phyloP scores from a whole-genome alignment of 768 basidiomycete species.

The Amanita brunnescens region DNA sequence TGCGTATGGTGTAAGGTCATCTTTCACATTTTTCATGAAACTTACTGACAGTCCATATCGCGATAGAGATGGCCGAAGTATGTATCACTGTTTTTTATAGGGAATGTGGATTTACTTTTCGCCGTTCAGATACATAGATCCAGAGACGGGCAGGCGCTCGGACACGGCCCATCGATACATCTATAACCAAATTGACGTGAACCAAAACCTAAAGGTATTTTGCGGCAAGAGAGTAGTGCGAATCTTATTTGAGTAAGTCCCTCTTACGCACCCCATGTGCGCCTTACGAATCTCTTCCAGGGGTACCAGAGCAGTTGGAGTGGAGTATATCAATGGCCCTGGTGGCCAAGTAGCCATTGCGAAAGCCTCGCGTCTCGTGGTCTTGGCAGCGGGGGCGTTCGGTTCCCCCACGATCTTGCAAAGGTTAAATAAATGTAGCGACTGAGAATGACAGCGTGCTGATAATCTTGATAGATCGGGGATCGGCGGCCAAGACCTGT shows the following conservation, averaged over 20 bases:
- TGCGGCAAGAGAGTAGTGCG: constrained; percentile 35
- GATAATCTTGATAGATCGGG: constrained; percentile 38
- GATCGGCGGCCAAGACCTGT: constrained; percentile 46
- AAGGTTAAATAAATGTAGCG: constrained; percentile 22
- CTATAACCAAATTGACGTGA: constrained; percentile 32
- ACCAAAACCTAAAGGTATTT: constrained; percentile 33
- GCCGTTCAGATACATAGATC: constrained; percentile 46
- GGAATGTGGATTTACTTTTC: not conserved
- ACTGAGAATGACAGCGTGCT: too few relatives aligned
- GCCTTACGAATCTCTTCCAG: constrained; percentile 16
- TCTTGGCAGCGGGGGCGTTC: constrained; percentile 45
- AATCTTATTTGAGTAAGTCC: constrained; percentile 37
- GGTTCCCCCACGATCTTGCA: constrained; percentile 51
- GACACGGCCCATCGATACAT: constrained; percentile 46
- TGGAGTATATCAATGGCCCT: constrained; percentile 40
- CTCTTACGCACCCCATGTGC: not conserved
- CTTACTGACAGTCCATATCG: not conserved
- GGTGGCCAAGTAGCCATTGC: constrained; percentile 20
- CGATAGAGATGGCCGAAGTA: constrained; percentile 48
- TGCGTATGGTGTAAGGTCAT: constrained; percentile 38
- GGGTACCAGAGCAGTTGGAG: constrained; percentile 34
- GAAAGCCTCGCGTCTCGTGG: constrained; percentile 35
- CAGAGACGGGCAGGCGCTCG: constrained; percentile 42
- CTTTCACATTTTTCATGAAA: not conserved
- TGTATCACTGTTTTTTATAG: constrained; percentile 10